Evolutionary conservation across 305 asterid genomes (phyloP).

Genomic region (Caryopteris hybrid): DNA sequence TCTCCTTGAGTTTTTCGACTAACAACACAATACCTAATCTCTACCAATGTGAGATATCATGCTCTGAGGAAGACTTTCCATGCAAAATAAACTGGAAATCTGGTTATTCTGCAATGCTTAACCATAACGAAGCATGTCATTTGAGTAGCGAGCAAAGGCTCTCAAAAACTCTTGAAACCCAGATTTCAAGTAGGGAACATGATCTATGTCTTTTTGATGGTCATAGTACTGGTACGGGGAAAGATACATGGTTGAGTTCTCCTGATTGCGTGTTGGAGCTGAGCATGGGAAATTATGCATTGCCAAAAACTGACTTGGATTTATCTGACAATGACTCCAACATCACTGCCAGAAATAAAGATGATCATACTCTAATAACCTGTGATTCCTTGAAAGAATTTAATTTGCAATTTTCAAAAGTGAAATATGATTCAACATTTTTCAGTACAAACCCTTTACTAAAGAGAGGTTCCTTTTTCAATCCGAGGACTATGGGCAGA

Average conservation of each 20-base stretch:
- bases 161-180: conserved; percentile 28
- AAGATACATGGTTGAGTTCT: conserved; percentile 33
- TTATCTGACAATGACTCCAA: conserved; percentile 25
- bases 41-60: conserved; percentile 30
- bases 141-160: conserved; percentile 20
- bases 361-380: conserved; percentile 27
- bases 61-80: conserved; percentile 25
- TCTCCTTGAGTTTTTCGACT: conserved; percentile 40
- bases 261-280: conserved; percentile 33
- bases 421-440: conserved; percentile 42
- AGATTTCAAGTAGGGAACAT: conserved; percentile 26
- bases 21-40: conserved; percentile 33
- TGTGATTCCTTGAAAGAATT: conserved; percentile 27
- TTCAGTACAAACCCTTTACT: conserved; percentile 64
- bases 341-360: conserved; percentile 24
- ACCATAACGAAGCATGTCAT: conserved; percentile 19
- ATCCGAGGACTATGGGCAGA: conserved; percentile 35
- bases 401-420: conserved; percentile 32
- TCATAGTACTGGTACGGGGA: conserved; percentile 20
- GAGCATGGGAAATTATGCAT: conserved; percentile 26
- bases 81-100: conserved; percentile 25
- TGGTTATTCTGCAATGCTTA: conserved; percentile 21
- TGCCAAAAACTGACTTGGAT: conserved; percentile 31
- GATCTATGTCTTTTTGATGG: conserved; percentile 24
- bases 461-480: conserved; percentile 39